A percentile compares a stretch with the other conserved stretches of the same genome.
phyloP scores from a whole-genome alignment of 202 grass and related monocot species.

The Schoenoplectus tabernaemontani region DNA sequence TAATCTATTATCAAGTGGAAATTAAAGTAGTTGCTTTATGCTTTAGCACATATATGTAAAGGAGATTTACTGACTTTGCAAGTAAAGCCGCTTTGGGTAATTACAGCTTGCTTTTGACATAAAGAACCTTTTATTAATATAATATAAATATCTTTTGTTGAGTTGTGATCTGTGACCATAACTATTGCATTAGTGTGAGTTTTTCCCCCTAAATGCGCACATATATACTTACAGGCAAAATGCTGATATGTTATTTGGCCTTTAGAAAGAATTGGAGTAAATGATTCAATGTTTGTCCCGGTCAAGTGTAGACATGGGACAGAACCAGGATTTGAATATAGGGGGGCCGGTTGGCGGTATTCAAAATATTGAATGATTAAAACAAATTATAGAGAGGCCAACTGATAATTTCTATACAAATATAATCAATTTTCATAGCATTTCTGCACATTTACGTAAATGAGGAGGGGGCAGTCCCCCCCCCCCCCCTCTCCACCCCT shows the following conservation, averaged over 20 bases:
- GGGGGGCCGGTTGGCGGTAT: no score
- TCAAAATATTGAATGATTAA: no score
- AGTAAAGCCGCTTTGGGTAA: not conserved
- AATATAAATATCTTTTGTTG: not conserved
- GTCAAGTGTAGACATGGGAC: not conserved
- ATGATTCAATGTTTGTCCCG: not conserved
- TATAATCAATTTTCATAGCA: no score
- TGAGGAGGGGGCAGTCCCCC: no score
- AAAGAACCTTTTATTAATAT: not conserved
- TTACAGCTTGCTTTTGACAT: not conserved
- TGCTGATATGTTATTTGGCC: not conserved
- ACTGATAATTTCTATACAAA: no score
- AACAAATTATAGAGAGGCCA: no score
- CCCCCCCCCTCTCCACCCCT: no score
- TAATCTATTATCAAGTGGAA: slow-evolving; percentile 18
- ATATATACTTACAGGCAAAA: not conserved
- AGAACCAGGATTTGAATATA: no score
- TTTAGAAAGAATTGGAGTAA: not conserved
- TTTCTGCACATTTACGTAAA: no score
- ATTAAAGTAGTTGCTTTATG: slow-evolving; percentile 5
- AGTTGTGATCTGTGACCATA: not conserved
- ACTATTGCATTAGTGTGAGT: not conserved
- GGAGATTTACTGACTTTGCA: not conserved
- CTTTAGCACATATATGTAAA: slow-evolving; percentile 6
- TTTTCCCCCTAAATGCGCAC: not conserved